Base-by-base conservation (phyloP, 2,329 filamentous ascomycete genomes). In the Claviceps sp. region DNA sequence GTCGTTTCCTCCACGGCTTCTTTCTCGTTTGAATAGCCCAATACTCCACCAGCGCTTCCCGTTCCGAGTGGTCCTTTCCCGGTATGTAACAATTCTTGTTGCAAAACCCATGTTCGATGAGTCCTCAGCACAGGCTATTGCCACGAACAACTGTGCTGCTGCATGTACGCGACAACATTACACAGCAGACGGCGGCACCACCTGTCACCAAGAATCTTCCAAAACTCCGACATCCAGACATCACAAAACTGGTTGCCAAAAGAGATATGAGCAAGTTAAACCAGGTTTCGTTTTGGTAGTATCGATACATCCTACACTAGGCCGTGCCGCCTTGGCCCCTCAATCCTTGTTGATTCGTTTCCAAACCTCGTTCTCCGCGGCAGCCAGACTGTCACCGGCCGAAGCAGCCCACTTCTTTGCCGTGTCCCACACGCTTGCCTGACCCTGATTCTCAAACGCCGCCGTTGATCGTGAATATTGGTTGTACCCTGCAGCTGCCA, bases 301-400 rank as follows among this genome's bases (percentile, higher is more conserved):
- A 51, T 37, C 34, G 37, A 47, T 40, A 30, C 34, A 22, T 44
- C 20, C 43, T 45, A 34, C 30, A 38, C 20, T 37, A 30, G 20
- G 24, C 24, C 24, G 49, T 22, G 22, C 42, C 24, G 14, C 30
- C 30, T 40, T 36, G 16, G 37, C 3, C 45, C 37, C 45, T 50
- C 43, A 75, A 47, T 76, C 70, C 66, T 78, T 80, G 65, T 79
- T 82, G 61, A 83, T 78, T 61, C 72, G 75, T 65, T 74, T 76
- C 80, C 80, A 84, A 24, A 84, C 73, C 64, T 82, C 78, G 49
- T 68, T 70, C 68, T 84, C 80, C 14, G 77, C 78, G 14, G 73
- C 76, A 8, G 73, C 75, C 30, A 84, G 64, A 61, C 73, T 78
- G 55, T 75, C 74, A 49, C 79, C 79, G 6, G 79, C 79, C 37